Base-by-base conservation (phyloP, 2,329 filamentous ascomycete genomes). In the Neodidymelliopsis sp. region DNA sequence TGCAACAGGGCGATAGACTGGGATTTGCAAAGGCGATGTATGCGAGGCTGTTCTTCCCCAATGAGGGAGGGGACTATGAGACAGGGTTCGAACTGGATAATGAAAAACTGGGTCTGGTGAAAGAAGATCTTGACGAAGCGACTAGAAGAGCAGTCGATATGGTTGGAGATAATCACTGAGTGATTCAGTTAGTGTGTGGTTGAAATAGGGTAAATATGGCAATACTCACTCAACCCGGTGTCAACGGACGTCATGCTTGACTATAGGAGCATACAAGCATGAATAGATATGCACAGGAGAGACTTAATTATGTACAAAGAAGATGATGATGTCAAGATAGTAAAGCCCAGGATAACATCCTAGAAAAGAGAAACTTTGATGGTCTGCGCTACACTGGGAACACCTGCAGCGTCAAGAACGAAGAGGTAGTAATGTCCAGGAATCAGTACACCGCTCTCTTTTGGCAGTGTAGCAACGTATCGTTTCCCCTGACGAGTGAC, bases 111-210 rank as follows among this genome's bases (percentile, higher is more conserved):
- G 81, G 77, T 0, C 69, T 89, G 63, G 79, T 81, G 0, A 71
- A 79, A 50, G 85, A 88, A 66, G 76, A 79, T 33, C 56, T 87
- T 41, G 84, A 88, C 57, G 79, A 82, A 56, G 73, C 75, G n/a
- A 88, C 81, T 0, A 77, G 70, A 63, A 64, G 65, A 18, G 81
- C 77, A 0, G 56, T 86, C 0, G 71, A 77, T 6, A 64, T 81
- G 72, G 75, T 69, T 6, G 66, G 76, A 54, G 57, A 57, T 19
- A 55, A n/a, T n/a, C n/a, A n/a, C n/a, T n/a, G n/a, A n/a, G n/a
- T n/a, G n/a, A n/a, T n/a, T n/a, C n/a, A n/a, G n/a, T n/a, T n/a
- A 27, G 24, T 7, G 24, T 27, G 12, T 27, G 24, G 7, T 27
- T 7, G 24, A 27, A 27, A 12, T 12, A 27, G 7, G 24, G 24